Conservation (phyloP, 2,329 filamentous ascomycete species). For the Fusarium annulatum region DNA sequence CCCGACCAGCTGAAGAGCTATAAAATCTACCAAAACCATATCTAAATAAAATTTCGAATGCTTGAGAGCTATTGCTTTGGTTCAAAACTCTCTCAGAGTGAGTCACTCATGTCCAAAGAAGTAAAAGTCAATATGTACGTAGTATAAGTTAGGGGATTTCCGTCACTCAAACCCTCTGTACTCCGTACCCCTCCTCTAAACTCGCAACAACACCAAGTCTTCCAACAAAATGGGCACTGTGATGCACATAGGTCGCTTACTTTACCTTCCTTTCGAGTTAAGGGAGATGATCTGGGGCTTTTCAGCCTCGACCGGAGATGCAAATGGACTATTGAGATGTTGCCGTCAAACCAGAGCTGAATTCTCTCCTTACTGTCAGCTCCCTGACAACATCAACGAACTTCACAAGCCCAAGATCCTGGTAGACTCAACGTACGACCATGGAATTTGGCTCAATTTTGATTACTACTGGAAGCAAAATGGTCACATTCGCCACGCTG, state of each 20-base stretch:
- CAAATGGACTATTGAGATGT: slow-evolving; percentile 8
- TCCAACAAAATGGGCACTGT: not conserved
- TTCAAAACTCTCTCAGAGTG: not conserved
- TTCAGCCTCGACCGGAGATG: not conserved
- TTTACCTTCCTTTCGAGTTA: slow-evolving; percentile 18
- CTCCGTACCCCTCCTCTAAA: too few relatives aligned
- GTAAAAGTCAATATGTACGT: not conserved
- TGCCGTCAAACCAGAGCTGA: slow-evolving; percentile 14
- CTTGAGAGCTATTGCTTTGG: too few relatives aligned
- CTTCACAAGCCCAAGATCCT: not conserved
- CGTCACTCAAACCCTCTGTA: too few relatives aligned
- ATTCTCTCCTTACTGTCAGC: not conserved
- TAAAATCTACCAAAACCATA: too few relatives aligned
- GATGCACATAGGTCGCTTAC: not conserved
- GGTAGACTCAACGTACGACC: slow-evolving; percentile 13
- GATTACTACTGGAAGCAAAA: slow-evolving; percentile 8
- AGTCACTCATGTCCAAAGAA: not conserved
- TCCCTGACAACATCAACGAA: not conserved
- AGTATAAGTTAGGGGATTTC: not conserved
- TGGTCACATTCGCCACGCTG: not conserved
- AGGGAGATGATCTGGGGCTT: slow-evolving; percentile 16
- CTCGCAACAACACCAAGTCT: not conserved
- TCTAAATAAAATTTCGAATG: not conserved
- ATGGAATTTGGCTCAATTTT: slow-evolving; percentile 20
- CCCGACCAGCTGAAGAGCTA: too few relatives aligned